Evolutionary conservation across 2,329 filamentous ascomycete genomes (phyloP), one percentile per base, ranked within the genome.

Genomic region (Colletotrichum lindemuthianum): DNA sequence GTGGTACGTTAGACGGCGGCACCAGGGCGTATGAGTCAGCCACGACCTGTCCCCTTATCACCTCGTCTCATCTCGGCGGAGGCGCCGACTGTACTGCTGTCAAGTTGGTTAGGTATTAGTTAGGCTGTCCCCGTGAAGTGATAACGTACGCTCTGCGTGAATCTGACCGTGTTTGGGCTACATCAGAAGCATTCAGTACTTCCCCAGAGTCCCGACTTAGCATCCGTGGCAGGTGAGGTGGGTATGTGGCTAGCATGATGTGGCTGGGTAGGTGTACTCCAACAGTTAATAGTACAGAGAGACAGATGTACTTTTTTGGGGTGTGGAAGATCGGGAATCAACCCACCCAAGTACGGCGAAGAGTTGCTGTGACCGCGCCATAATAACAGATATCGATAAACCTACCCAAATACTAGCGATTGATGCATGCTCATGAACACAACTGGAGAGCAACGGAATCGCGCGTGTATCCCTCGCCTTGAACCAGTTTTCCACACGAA

Each of bases 41-140:
- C 34, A 52, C 15, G n/a, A 52, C 15, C 13, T 52, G 49, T 37
- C 49, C 49, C n/a, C 12, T 52, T 36, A 52, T 52, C 13, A n/a
- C 49, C 49, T 10, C 49, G 13, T 39, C 36, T 4, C 11, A 52
- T 15, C 49, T 52, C 12, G 49, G 49, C 6, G 49, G n/a, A 13
- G 49, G 49, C 13, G 36, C 34, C 10, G 49, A 52, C 36, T 52
- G 49, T 12, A 52, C 49, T n/a, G 39, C 39, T n/a, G 39, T 41
- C 10, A n/a, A 41, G 39, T 41, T 41, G 39, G n/a, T 41, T 41
- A 41, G 39, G 39, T n/a, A 41, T 41, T n/a, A 41, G 39, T n/a
- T n/a, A 41, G 39, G 39, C 39, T n/a, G n/a, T 10, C 8, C 39
- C 11, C 11, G 39, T 41, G 10, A 41, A n/a, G 39, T 10, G n/a